A percentile compares a stretch with the other conserved stretches of the same genome.
phyloP scores from a whole-genome alignment of 768 basidiomycete species.

The Gymnopilus dilepis region DNA sequence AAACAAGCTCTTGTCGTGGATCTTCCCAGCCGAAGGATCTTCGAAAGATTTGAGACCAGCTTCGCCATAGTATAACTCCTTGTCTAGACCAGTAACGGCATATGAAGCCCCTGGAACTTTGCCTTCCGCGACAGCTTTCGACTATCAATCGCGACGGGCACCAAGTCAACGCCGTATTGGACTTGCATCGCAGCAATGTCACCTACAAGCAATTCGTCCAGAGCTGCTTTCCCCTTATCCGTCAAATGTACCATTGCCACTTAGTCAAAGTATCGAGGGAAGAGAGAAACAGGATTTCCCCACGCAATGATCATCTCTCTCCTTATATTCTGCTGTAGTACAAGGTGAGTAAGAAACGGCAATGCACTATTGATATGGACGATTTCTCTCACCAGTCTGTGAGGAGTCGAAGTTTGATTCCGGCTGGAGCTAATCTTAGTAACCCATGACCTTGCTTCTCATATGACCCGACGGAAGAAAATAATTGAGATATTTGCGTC shows the following conservation, averaged over 20 bases:
- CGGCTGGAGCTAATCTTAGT: neutral
- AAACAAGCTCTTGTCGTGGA: conserved; percentile 32
- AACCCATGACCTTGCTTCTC: neutral
- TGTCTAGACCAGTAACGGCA: conserved; percentile 28
- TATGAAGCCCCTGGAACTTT: conserved; percentile 33
- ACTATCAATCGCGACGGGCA: conserved; percentile 13
- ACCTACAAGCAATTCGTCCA: conserved; percentile 24
- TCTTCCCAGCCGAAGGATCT: conserved; percentile 30
- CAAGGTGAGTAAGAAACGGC: neutral
- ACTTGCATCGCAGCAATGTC: neutral
- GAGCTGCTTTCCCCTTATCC: conserved; percentile 11
- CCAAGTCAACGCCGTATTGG: neutral
- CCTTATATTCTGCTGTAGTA: neutral
- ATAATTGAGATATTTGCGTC: no score
- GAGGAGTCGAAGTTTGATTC: neutral
- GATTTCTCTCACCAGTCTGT: neutral
- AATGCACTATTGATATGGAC: neutral
- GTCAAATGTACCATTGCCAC: conserved; percentile 14
- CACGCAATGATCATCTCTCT: neutral
- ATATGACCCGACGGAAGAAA: neutral
- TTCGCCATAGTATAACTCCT: conserved; percentile 29
- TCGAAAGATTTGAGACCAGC: conserved; percentile 31
- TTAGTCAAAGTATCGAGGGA: neutral
- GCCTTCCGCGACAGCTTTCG: conserved; percentile 21
- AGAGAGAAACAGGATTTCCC: neutral